phyloP scores from a whole-genome alignment of 495 filamentous ascomycete species.

The Talaromyces nanjingensis region DNA sequence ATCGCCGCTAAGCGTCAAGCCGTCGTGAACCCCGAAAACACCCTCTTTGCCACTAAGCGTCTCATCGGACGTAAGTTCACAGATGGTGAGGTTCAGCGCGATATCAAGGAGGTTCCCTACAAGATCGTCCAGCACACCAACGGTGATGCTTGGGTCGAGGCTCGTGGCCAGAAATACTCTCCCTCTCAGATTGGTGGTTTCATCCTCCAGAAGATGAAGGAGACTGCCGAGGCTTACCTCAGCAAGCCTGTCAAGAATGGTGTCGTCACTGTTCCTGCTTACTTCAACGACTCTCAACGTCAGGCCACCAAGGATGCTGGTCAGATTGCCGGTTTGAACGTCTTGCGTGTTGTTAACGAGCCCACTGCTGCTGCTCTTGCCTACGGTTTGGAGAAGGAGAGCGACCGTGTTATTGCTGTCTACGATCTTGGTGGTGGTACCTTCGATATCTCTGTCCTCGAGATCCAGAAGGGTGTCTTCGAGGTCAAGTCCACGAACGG shows the following conservation, averaged over 20 bases:
- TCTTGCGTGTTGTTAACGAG: slow-evolving; percentile 95
- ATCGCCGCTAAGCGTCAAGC: slow-evolving; percentile 98
- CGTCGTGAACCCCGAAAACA: slow-evolving; percentile 99
- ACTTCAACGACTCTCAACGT: slow-evolving; percentile 97
- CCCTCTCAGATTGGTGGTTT: slow-evolving; percentile 98
- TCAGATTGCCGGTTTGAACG: slow-evolving; percentile 91
- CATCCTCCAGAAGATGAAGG: slow-evolving; percentile 97
- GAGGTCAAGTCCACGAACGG: slow-evolving; percentile 99
- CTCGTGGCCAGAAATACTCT: slow-evolving; percentile 94
- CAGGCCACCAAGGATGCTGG: slow-evolving; percentile 98
- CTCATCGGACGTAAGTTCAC: slow-evolving; percentile 98
- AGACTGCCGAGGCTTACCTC: slow-evolving; percentile 88
- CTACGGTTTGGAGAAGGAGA: slow-evolving; percentile 92
- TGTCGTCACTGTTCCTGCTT: slow-evolving; percentile 92
- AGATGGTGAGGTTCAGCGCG: slow-evolving; percentile 91
- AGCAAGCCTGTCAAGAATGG: slow-evolving; percentile 88
- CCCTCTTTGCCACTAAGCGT: slow-evolving; percentile 98
- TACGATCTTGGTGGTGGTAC: slow-evolving; percentile 99
- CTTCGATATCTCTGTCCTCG: slow-evolving; percentile 95
- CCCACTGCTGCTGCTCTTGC: slow-evolving; percentile 91
- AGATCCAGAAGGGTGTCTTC: slow-evolving; percentile 97
- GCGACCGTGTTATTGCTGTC: slow-evolving; percentile 84
- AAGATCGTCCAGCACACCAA: slow-evolving; percentile 99
- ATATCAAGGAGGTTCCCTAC: slow-evolving; percentile 97
- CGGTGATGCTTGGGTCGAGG: slow-evolving; percentile 96